Evolutionary conservation across 148 eudicot genomes (phyloP), one percentile per base, ranked within the genome.

Genomic region (Rhododendron kiyosumense): DNA sequence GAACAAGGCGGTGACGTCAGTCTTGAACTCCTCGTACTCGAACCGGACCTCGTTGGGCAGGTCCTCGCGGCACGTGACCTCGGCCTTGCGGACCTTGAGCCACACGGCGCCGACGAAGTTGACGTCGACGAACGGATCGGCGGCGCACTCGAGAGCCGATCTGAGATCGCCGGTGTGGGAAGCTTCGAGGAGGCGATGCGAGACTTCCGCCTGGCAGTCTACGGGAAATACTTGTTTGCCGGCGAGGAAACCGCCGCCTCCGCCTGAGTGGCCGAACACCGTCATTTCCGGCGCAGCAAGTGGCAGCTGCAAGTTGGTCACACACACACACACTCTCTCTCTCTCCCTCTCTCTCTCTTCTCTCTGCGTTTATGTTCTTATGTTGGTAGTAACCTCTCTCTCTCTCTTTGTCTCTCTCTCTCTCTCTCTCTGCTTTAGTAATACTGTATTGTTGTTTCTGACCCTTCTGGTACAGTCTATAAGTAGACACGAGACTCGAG

Each of bases 1-100:
- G 83, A 97, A 97, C 89, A 97, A 85, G 4, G 98, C 88, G 81
- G 98, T 95, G 52, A 93, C 99, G 65, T 97, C 99, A n/a, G 95
- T 90, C 83, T 87, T 91, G 81, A 95, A 90, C 88, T 94, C 95
- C 71, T 92, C 93, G 30, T 88, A 92, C 18, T 88, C 90, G 5
- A 95, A 86, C 5, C 88, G 76, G 14, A 92, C 92, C 48, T 91
- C 95, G 75, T 84, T 91, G 80, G 84, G 65, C 65, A 59, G 84
- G 30, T 93, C 91, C 76, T 94, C 96, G 36, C 86, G 89, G 71
- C 91, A 85, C 18, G 88, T 36, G 15, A 95, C 84, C 74, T 87
- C 93, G 74, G 91, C 78, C 46, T 90, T 93, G 3, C 94, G 90
- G 41, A 95, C 86, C 89, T 93, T 95, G 46, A 97, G 81, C 51